Evolutionary conservation across 148 eudicot species (phyloP), one percentile per base, ranked within the genome.

Genomic region (Chenopodium formosanum): DNA sequence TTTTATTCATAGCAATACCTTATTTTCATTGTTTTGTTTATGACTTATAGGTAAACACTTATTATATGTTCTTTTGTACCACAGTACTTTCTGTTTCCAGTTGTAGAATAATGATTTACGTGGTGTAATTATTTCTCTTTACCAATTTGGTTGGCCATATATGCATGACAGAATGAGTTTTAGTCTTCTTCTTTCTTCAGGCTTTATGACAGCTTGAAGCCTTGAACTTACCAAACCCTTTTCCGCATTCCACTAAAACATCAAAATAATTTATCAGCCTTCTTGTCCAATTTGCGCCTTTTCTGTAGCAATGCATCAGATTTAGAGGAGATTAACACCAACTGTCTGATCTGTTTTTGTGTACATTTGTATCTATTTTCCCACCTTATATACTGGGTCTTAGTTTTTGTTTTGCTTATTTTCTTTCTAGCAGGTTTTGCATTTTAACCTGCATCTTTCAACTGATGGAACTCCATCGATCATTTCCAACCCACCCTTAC

Each of bases 371-470:
- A 72, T 60, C 44, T 53, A 7, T 60, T 22, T 52, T 71, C 48
- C 29, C 40, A 10, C 29, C 78, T 76, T 25, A 9, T 9, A 50
- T 9, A 62, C 76, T 81, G 73, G 66, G 46, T 79, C 47, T 73
- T 73, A 29, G 48, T 22, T 32, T 66, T 22, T 37, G 25, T 70
- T 82, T n/a, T 84, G 29, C 40, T 11, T 2, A 56, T 62, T 64
- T 46, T 31, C 47, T 86, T 81, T 75, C 31, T 64, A 48, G 76
- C 90, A 93, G 97, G 94, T 87, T 73, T 82, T 83, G 31, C 88
- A 83, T 52, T 90, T 90, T 75, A 87, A 85, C 79, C 88, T 91
- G 58, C 89, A 87, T 85, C 86, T 93, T 79, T 91, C 95, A 52
- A 67, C 78, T 2, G 89, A 86, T 82, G 87, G 80, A 60, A 69